Conservation (phyloP, 805 yeast genomes). For the Metschnikowia cerradonensis region DNA sequence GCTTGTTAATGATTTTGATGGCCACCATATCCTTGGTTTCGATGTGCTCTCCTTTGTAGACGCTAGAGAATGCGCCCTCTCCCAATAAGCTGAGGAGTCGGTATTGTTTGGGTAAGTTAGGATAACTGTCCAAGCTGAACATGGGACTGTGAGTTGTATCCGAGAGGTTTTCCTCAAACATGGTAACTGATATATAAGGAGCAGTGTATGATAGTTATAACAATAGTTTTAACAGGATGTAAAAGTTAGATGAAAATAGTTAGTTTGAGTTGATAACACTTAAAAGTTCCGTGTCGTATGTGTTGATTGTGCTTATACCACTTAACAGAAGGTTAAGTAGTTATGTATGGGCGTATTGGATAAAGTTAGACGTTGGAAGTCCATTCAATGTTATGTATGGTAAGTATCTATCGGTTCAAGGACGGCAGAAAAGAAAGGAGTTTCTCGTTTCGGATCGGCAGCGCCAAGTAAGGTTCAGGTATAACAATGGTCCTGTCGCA, state of each 20-base stretch:
- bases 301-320: no score
- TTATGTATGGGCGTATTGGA: no score
- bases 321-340: no score
- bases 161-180: conserved; percentile 1
- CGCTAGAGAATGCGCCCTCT: conserved; percentile 80
- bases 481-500: background rate
- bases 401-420: background rate
- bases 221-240: no score
- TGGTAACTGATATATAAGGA: background rate
- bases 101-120: conserved; percentile 39
- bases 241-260: no score
- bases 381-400: background rate
- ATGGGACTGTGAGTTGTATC: conserved; percentile 2
- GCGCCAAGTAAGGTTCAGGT: background rate
- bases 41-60: conserved; percentile 53
- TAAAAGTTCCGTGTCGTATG: no score
- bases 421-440: background rate
- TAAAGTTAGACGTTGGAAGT: background rate
- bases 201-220: no score
- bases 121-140: conserved; percentile 22
- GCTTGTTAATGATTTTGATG: conserved; percentile 61
- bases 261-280: no score
- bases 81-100: conserved; percentile 53
- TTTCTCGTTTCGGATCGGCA: background rate
- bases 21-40: conserved; percentile 43